phyloP scores from a whole-genome alignment of 1,284 basidiomycete genomes.

The Ganoderma lucidum region DNA sequence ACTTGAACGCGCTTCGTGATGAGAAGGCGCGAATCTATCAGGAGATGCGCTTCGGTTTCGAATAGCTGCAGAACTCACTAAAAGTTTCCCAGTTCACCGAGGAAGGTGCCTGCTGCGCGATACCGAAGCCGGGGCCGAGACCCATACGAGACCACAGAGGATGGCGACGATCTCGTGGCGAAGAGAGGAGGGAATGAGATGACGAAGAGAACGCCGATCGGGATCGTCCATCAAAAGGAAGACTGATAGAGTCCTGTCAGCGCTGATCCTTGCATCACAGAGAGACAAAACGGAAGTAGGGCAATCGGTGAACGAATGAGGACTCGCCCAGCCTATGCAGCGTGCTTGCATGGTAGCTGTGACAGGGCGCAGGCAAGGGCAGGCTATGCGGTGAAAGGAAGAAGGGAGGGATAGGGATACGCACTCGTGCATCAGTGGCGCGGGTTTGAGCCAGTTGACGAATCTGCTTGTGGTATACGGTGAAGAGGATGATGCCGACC shows the following conservation, averaged over 20 bases:
- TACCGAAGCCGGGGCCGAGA: conserved; percentile 70
- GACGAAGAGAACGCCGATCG: conserved; percentile 81
- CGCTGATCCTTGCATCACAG: not conserved
- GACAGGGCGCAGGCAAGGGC: not conserved
- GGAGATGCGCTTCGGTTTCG: not conserved
- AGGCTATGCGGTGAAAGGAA: not conserved
- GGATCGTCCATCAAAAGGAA: conserved; percentile 79
- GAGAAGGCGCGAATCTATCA: not conserved
- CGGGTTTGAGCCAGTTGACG: conserved; percentile 63
- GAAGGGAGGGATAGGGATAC: conserved; percentile 29
- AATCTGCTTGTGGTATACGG: conserved; percentile 67
- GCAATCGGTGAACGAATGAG: not conserved
- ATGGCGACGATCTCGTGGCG: conserved; percentile 80
- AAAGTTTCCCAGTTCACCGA: conserved; percentile 77
- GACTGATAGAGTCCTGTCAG: conserved; percentile 28
- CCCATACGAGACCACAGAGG: conserved; percentile 83
- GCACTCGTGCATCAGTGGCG: conserved; percentile 58
- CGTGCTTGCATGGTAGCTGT: not conserved
- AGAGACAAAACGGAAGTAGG: not conserved
- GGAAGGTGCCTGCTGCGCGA: conserved; percentile 70
- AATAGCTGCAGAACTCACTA: conserved; percentile 53
- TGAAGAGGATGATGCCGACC: conserved; percentile 58
- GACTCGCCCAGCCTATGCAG: not conserved
- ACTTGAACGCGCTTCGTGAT: conserved; percentile 64
- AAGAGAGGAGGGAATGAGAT: conserved; percentile 83